Base-by-base conservation (phyloP, 192 early-diverging fungal genomes). In the Lobosporangium transversale region DNA sequence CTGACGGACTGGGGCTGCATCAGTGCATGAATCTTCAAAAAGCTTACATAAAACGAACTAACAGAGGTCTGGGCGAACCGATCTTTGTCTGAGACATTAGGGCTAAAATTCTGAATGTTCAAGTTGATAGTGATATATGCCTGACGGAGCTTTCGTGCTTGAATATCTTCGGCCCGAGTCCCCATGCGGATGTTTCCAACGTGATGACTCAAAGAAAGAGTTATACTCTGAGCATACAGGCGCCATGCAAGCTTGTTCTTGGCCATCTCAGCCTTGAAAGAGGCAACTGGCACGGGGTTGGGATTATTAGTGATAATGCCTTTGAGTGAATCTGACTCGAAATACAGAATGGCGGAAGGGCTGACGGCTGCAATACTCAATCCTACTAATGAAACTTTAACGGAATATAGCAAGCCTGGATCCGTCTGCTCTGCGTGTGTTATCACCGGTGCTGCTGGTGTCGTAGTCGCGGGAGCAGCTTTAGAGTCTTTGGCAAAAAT, bases 1-100 rank as follows among this genome's bases (percentile, higher is more conserved):
- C 86, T 86, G 7, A 94, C 52, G 0, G 91, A 89, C 54, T 80
- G 86, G 2, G 92, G 91, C 40, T 92, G 91, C 88, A 94, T 85
- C 8, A 93, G 81, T 0, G 89, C 90, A 57, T 89, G 87, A 21
- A 91, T 70, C 58, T 90, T 90, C 26, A 81, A 54, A 23, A 94
- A 64, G 21, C 81, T 67, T 0, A 93, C 62, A 54, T 76, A 81
- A 24, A 87, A 83, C 12, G 83, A 84, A 27, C 59, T 76, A 48
- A 76, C 73, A 14, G 63, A 20, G 3, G 58, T 76, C n/a, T 76
- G 64, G 8, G 71, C 80, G n/a, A 84, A 55, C 23, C 61, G 53
- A 44, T 86, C 80, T 18, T 79, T 70, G 24, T 79, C 58, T 18
- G 58, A 56, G 8, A 36, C 54, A 23, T 58, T 66, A 30, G 53